phyloP scores from a whole-genome alignment of 345 rosid species.

The Psidium guajava region DNA sequence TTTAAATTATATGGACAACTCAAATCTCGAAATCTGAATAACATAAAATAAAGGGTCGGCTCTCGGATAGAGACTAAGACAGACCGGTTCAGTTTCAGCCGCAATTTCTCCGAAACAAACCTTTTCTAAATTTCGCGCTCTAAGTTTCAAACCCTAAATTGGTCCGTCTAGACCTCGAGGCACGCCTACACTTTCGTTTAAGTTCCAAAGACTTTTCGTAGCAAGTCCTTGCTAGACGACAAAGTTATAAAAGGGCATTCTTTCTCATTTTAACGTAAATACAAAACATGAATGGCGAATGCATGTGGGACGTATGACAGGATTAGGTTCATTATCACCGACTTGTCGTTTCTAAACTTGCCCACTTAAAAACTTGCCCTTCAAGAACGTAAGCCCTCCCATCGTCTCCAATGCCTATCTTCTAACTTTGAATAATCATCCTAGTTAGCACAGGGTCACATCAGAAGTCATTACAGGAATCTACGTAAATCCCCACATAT shows the following conservation, averaged over 20 bases:
- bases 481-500: background rate
- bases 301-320: background rate
- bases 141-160: background rate
- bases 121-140: background rate
- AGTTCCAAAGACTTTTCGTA: background rate
- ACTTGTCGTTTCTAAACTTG: background rate
- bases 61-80: background rate
- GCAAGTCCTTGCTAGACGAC: background rate
- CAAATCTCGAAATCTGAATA: background rate
- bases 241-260: background rate
- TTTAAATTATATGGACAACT: background rate
- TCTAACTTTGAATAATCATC: background rate
- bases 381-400: background rate
- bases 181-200: background rate
- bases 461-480: background rate
- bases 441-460: background rate
- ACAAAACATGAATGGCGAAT: background rate
- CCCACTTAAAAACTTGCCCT: background rate
- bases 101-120: background rate
- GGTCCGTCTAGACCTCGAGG: background rate
- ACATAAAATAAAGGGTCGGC: background rate
- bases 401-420: background rate
- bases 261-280: background rate
- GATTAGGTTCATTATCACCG: background rate
- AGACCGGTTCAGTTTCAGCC: background rate